Conservation (phyloP, 495 filamentous ascomycete genomes). For the Daldinia vernicosa region DNA sequence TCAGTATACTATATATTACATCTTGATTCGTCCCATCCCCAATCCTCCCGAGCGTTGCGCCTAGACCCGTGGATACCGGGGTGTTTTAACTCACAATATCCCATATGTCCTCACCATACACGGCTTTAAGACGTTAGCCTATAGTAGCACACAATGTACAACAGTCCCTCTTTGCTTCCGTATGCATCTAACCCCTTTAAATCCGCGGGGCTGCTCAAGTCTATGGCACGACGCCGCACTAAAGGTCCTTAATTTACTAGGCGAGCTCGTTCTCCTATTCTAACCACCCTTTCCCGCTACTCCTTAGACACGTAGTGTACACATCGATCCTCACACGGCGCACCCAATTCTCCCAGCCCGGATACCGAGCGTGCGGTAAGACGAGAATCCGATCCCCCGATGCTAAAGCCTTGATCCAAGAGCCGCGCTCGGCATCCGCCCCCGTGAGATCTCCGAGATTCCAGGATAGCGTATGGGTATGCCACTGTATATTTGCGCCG, state of each 20-base stretch:
- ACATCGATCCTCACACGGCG: constrained; percentile 31
- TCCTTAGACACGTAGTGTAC: constrained; percentile 30
- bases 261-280: neutral
- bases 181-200: no score
- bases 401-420: constrained; percentile 24
- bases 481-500: constrained; percentile 26
- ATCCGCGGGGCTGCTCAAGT: no score
- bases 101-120: no score
- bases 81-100: no score
- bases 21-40: no score
- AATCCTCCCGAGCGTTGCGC: no score
- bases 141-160: no score
- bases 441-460: constrained; percentile 12
- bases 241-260: neutral
- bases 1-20: no score
- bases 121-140: no score
- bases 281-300: neutral
- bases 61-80: no score
- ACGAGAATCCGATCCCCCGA: constrained; percentile 26
- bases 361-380: constrained; percentile 31
- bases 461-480: constrained; percentile 28
- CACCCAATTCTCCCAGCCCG: constrained; percentile 41
- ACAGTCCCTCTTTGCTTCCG: no score
- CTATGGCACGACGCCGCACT: no score
- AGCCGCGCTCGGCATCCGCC: constrained; percentile 12